Evolutionary conservation across 1,284 basidiomycete genomes (phyloP), one percentile per base, ranked within the genome.

Genomic region (Laetiporus sulphureus): DNA sequence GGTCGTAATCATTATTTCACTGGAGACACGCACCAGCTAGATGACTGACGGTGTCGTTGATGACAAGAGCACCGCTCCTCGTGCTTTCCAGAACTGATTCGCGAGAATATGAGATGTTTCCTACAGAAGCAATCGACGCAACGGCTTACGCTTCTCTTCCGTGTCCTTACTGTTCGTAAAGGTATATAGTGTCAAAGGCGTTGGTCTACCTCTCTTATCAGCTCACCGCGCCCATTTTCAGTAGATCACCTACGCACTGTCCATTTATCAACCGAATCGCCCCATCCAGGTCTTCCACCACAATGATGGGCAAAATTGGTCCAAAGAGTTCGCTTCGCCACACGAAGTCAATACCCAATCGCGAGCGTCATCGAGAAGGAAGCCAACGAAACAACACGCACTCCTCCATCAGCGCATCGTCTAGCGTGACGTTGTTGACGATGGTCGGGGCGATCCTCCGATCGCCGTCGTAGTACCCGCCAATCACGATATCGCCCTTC

Each of bases 261-360:
- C 56, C 48, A 41, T 71, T 71, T 39, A 83, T 61, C 45, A 73
- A 70, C 6, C 62, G 53, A 42, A 80, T 70, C 2, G 75, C 78
- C 5, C 68, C 66, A n/a, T 77, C 68, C 11, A 72, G 51, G 44
- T 67, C 62, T 40, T 75, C 71, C 7, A 85, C 70, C 2, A 79
- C 67, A 3, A 87, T 57, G 38, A 89, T 71, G 4, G 82, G 73
- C 2, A 88, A 58, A 16, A 87, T 58, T 1, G 84, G 83, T 0
- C 81, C 85, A 57, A 88, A 84, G 11, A 81, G 63, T 57, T 85
- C 82, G 37, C 75, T 77, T n/a, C n/a, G n/a, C n/a, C n/a, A n/a
- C n/a, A n/a, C 47, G 6, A 38, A 18, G 16, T 21, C 31, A 39
- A n/a, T 24, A 30, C n/a, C 11, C 27, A 12, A 6, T 33, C 37